phyloP scores from a whole-genome alignment of 116 monocot genomes.

The Thalassia testudinum region DNA sequence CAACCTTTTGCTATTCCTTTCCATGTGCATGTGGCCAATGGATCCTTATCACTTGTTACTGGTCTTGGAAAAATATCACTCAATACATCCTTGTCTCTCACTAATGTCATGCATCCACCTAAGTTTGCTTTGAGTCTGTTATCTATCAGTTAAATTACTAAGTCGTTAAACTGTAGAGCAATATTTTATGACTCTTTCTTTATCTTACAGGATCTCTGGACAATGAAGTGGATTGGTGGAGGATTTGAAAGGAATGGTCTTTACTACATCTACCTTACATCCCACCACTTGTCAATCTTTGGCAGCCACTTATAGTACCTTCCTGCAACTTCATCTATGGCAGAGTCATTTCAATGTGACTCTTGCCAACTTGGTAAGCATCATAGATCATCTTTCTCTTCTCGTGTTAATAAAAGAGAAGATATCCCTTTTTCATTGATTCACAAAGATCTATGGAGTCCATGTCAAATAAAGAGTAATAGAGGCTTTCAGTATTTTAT shows the following conservation, averaged over 20 bases:
- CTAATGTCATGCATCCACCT: not conserved
- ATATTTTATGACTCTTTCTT: too few species aligned
- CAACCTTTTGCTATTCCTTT: not conserved
- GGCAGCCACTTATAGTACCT: not conserved
- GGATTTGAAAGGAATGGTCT: too few species aligned
- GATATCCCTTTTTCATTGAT: not conserved
- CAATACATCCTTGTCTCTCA: not conserved
- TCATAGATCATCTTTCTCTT: not conserved
- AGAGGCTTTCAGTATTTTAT: not conserved
- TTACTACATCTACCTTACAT: too few species aligned
- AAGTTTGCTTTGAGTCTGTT: not conserved
- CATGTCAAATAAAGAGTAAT: not conserved
- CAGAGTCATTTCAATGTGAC: not conserved
- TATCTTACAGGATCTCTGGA: too few species aligned
- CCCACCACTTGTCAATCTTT: constrained; percentile 1
- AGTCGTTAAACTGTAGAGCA: too few species aligned
- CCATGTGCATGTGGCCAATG: not conserved
- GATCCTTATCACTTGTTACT: not conserved
- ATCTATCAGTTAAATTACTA: not conserved
- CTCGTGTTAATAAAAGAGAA: not conserved
- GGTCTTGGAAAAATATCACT: not conserved
- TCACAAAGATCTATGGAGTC: not conserved
- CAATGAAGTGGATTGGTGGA: too few species aligned
- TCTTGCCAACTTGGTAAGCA: not conserved
- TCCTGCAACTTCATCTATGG: not conserved